These are phyloP conservation scores for Thelonectria discophora DNA, from an alignment of 2,329 filamentous ascomycete genomes.

Conservation along the genomic window DNA sequence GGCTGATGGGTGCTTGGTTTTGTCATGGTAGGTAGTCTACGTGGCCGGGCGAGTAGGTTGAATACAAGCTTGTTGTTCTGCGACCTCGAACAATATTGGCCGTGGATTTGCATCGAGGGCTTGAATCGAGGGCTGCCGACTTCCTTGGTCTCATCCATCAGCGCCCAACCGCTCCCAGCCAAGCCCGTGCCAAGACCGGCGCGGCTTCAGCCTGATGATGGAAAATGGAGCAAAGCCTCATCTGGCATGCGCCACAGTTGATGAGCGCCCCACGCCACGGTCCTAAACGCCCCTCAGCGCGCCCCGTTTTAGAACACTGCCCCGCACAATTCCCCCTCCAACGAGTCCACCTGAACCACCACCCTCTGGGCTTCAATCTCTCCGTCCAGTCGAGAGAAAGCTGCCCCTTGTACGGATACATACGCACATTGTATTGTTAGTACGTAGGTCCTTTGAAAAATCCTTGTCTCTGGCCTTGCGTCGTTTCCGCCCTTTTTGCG, in stretches of 20 bases:
- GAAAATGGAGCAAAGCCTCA: not conserved
- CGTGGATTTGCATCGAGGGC: not conserved
- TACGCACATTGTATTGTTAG: no score
- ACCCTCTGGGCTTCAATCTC: no score
- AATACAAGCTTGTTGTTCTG: no score
- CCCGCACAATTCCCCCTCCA: conserved; percentile 3
- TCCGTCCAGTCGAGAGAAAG: no score
- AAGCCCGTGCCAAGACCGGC: conserved; percentile 3
- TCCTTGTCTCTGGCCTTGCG: conserved; percentile 2
- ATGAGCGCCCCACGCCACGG: not conserved
- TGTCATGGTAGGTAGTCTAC: not conserved
- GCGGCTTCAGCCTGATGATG: conserved; percentile 1
- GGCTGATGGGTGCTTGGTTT: not conserved
- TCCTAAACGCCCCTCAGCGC: no score
- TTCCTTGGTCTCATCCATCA: not conserved
- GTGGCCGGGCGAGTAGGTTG: not conserved
- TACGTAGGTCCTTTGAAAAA: not conserved
- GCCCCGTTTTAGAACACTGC: conserved; percentile 1
- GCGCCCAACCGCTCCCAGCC: not conserved
- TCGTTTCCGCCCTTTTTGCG: not conserved
- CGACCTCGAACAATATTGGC: no score
- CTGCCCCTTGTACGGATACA: no score
- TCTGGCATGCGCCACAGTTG: conserved; percentile 13
- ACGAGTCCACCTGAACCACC: not conserved
- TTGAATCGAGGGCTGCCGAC: not conserved